Percentiles rank a stretch among this genome's conserved stretches.
Conservation (phyloP, 2,329 filamentous ascomycete species). For the Orbilia oligospora region DNA sequence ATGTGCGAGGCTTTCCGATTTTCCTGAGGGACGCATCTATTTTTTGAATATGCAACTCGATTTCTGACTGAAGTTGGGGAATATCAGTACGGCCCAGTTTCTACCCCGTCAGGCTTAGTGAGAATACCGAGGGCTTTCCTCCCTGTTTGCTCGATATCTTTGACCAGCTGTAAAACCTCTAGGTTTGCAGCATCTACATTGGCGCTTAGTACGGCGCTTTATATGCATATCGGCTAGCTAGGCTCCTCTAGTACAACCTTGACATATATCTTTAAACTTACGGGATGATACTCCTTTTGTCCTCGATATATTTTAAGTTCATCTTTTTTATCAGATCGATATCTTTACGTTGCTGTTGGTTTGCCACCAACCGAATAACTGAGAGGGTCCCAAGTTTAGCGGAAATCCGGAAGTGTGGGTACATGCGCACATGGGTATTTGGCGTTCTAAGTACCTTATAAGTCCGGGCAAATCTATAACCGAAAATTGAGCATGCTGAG, state of each 20-base stretch:
- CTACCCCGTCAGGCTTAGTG: constrained; percentile 75
- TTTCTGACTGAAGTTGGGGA: constrained; percentile 31
- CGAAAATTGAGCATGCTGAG: constrained; percentile 47
- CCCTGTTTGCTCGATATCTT: constrained; percentile 66
- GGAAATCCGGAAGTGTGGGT: too few species aligned
- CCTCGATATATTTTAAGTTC: constrained; percentile 48
- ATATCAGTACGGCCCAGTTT: constrained; percentile 63
- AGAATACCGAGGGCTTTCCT: constrained; percentile 70
- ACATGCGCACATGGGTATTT: too few species aligned
- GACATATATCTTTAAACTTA: constrained; percentile 2
- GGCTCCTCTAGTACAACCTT: background rate
- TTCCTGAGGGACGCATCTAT: background rate
- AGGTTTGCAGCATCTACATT: constrained; percentile 61
- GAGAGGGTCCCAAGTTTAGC: too few species aligned
- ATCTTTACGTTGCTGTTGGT: constrained; percentile 47
- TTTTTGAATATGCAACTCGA: constrained; percentile 18
- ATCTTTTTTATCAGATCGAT: constrained; percentile 40
- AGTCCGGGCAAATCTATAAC: constrained; percentile 43
- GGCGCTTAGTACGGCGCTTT: constrained; percentile 40
- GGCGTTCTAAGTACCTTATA: constrained; percentile 31
- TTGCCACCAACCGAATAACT: constrained; percentile 21
- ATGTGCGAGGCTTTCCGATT: constrained; percentile 20
- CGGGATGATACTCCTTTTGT: constrained; percentile 56
- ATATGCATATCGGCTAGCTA: background rate
- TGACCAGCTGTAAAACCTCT: constrained; percentile 52